Base-by-base conservation (phyloP, 1,139 yeast genomes). In the Taphrina wiesneri region DNA sequence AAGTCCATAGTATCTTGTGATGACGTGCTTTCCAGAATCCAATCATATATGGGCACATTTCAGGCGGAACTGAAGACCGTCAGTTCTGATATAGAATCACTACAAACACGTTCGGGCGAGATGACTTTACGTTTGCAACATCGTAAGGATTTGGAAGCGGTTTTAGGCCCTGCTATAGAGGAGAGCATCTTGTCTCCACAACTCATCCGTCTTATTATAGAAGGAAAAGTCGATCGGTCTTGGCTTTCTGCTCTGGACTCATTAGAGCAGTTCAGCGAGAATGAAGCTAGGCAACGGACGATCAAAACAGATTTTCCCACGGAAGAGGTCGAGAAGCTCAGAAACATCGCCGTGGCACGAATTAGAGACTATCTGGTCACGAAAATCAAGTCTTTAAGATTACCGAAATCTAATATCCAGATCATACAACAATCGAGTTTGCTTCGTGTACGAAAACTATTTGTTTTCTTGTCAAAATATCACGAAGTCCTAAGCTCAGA, bases 401-500 rank as follows among this genome's bases (percentile, higher is more conserved):
- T 80, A 2, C 74, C 81, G 13, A 79, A 80, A 21, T 76, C 75
- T 30, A 80, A 82, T 49, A 87, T 96, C 0, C 96, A 90, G 73
- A 80, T 81, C 0, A 79, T 92, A n/a, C 98, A 93, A 74, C 70
- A 72, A 43, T 81, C 81, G 61, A 83, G 83, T 39, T 76, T 93
- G 65, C 75, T 90, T 5, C 79, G 80, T 39, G 85, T 85, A 19
- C 83, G 83, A 68, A 90, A 87, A 61, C 80, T 85, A 0, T 88
- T 78, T 72, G 77, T 77, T 1, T 91, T 88, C 70, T 75, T 93
- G 43, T 75, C 78, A 6, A 71, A 76, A 2, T 83, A 84, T 62
- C 84, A 88, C 68, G 80, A 82, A 3, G 81, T 85, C n/a, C 77
- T 93, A 65, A 92, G 96, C 0, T 74, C 78, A n/a, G 96, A 90